Evolutionary conservation across 257 asterid species (phyloP), one percentile per base, ranked within the genome.

Genomic region (Jasminum sambac): DNA sequence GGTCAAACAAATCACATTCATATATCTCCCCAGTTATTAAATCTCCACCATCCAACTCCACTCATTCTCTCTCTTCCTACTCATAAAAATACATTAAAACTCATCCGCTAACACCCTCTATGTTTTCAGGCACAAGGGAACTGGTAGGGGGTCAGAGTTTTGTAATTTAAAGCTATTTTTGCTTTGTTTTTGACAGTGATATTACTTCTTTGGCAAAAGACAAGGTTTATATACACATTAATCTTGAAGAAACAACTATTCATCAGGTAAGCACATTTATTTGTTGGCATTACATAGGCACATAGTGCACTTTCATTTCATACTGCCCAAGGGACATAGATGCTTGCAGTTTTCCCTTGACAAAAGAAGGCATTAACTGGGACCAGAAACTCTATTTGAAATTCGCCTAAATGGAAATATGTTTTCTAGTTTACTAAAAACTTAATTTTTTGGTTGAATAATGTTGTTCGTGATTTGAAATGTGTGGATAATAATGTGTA

Each of bases 161-260:
- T 0, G 2, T 19, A 55, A 9, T 23, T 2, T 55, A 55, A 50
- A 23, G 58, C 59, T 52, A 17, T 52, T 0, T 52, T 70, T 36
- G 19, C 63, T 40, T 71, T n/a, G n/a, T n/a, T 76, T 77, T 70
- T 69, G 64, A 63, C 97, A 94, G 98, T 77, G 98, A 94, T 74
- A 94, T 91, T 76, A 91, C 96, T 72, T 78, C 88, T 79, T 78
- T 90, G 93, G 98, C 97, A 3, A 90, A 93, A 82, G 98, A 93
- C 87, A 89, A 81, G 70, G 74, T 87, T 48, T 93, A 87, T 74
- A 76, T 94, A 0, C 93, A 83, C 82, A 84, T 93, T 69, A 87
- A 90, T 78, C 92, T 93, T 13, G 98, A 93, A 46, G 97, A 90
- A 74, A 90, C 81, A 74, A 87, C 92, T 63, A 84, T 93, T 70